Base-by-base conservation (phyloP, 306 rosid genomes). In the Astragalus membranaceus region DNA sequence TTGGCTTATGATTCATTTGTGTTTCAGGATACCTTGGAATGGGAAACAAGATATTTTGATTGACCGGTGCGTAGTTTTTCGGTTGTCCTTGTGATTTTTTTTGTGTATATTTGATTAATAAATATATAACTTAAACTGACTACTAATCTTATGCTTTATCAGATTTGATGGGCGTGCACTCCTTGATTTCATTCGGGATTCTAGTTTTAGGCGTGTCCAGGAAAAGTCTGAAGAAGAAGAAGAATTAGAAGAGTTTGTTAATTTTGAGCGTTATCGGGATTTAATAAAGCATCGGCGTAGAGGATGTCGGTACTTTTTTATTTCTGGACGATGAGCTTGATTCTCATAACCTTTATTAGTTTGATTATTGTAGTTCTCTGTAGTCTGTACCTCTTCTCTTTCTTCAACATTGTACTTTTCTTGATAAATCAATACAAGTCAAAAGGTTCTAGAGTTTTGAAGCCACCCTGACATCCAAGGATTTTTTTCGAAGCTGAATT, bases 201-300 rank as follows among this genome's bases (percentile, higher is more conserved):
- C 86, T 46, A 85, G 88, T n/a, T 66, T 82, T 4, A 85, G 88
- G 65, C 94, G 88, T 4, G 82, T 75, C n/a, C 97, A 79, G 51
- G 91, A 91, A 57, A 87, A 94, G 80, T 78, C 96, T 2, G 97
- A 94, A 59, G 99, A 94, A 75, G 97, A 91, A 80, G 96, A 94
- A 85, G 99, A 94, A 78, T 78, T 94, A 89, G 97, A 91, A 85
- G 99, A 94, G 97, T 91, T 87, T 91, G 99, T 94, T 91, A 94
- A 91, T 87, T 94, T 94, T 94, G 96, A 94, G 97, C 96, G 99
- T 87, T 94, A 88, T 82, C 96, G 97, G 94, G 99, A 94, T 91
- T 94, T 94, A 87, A 76, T 94, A 88, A 94, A 91, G 97, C 97
- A 91, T 88, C 97, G 86, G 67, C 97, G 94, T 83, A 92, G 99